Evolutionary conservation across 129 eudicot species (phyloP).

Genomic region (Dittrichia graveolens): DNA sequence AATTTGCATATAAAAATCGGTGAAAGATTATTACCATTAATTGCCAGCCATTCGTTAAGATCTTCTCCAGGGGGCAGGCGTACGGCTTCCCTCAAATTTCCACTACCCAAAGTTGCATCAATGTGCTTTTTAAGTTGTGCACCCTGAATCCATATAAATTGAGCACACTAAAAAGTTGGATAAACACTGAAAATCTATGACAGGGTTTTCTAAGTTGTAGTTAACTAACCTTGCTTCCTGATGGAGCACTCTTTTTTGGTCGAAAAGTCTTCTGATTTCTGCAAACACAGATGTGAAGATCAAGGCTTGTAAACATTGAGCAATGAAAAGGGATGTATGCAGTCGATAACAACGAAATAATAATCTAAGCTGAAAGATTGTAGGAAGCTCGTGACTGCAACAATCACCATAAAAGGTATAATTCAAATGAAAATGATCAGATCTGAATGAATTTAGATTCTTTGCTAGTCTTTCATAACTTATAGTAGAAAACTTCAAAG

Average conservation of each 20-base stretch:
- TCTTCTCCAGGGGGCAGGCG: conserved; percentile 76
- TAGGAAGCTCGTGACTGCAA: conserved; percentile 8
- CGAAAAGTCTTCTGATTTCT: conserved; percentile 77
- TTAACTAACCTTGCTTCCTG: conserved; percentile 62
- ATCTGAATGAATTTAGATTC: not conserved
- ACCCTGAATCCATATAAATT: conserved; percentile 42
- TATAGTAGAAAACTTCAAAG: not conserved
- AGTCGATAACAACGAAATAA: not conserved
- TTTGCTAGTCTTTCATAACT: not conserved
- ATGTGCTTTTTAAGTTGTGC: conserved; percentile 66
- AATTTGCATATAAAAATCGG: not conserved
- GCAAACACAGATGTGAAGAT: conserved; percentile 23
- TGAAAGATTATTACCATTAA: conserved; percentile 43
- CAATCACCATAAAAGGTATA: too few species aligned
- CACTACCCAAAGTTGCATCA: conserved; percentile 75
- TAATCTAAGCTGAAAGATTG: not conserved
- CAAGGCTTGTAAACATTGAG: not conserved
- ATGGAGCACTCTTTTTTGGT: conserved; percentile 66
- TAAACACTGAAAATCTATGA: conserved; percentile 11
- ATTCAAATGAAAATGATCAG: not conserved
- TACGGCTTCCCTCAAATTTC: conserved; percentile 69
- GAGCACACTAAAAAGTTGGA: conserved; percentile 18
- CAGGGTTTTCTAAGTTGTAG: not conserved
- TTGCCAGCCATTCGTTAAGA: conserved; percentile 68
- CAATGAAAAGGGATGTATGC: not conserved